phyloP scores from a whole-genome alignment of 2,329 filamentous ascomycete genomes.

The Aspergillus melleus region DNA sequence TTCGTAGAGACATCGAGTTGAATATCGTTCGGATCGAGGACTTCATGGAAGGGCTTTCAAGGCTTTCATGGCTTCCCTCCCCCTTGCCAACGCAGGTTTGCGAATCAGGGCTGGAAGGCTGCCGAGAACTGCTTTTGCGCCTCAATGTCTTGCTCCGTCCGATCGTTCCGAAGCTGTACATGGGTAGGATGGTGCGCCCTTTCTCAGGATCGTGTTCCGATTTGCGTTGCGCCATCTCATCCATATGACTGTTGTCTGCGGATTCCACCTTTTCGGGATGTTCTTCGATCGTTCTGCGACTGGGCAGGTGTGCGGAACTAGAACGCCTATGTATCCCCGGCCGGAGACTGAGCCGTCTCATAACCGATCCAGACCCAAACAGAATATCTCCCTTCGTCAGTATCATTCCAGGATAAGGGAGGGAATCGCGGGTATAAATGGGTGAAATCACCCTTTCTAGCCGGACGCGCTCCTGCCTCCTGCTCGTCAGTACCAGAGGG shows the following conservation, averaged over 20 bases:
- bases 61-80: constrained; percentile 2
- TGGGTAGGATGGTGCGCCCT: neutral
- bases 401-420: constrained; percentile 83
- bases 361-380: constrained; percentile 74
- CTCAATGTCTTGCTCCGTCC: constrained; percentile 12
- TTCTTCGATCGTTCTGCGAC: neutral
- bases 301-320: constrained; percentile 47
- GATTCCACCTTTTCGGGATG: neutral
- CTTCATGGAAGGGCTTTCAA: constrained; percentile 10
- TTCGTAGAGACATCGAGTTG: constrained; percentile 20
- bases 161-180: constrained; percentile 6
- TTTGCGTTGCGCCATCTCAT: neutral
- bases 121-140: constrained; percentile 5
- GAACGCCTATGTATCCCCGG: constrained; percentile 74
- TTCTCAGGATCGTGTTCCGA: constrained; percentile 8
- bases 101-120: neutral
- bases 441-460: constrained; percentile 73
- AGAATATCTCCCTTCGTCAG: constrained; percentile 67
- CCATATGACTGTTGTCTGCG: neutral
- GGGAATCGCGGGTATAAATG: constrained; percentile 77
- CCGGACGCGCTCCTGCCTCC: constrained; percentile 72
- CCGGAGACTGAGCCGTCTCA: constrained; percentile 81
- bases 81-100: neutral
- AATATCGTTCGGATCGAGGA: constrained; percentile 18
- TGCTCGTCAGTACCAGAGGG: constrained; percentile 70